Evolutionary conservation across 371 early-diverging fungal species (phyloP), one percentile per base, ranked within the genome.

Genomic region (Rhizopus microsporus): DNA sequence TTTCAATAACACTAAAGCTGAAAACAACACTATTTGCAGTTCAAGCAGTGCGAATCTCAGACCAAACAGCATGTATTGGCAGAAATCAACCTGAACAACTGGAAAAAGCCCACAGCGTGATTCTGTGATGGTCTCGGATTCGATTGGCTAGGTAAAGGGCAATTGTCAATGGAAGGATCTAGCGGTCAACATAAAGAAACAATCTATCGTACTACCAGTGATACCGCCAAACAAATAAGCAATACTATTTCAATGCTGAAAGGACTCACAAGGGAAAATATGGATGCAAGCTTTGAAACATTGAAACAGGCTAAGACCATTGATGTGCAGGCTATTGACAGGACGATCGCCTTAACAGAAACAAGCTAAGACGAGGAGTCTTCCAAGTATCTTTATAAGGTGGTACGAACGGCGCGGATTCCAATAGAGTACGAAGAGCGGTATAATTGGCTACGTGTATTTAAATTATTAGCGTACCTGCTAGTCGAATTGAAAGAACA

Each of bases 401-500:
- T 57, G 58, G 58, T 51, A 57, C 58, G 58, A 57, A 57, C 51
- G 34, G 58, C 51, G 45, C 58, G 51, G 44, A 51, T 57, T 57
- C 58, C 58, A 57, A 57, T 57, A 40, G 58, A 57, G 42, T 57
- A 57, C 44, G 51, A 57, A 57, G 58, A 57, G 57, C 57, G 49
- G 50, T 57, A 57, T 57, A 47, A 57, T 57, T 38, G 57, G 57
- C 50, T 49, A 40, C 39, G 57, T 40, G 57, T 57, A 49, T 57
- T 57, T 57, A 50, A 57, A 57, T 49, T 57, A 57, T 57, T 57
- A 57, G 57, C 57, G 42, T 57, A 57, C 50, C 57, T 57, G 57
- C 57, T 57, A 49, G 57, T 57, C 40, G 57, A 57, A 57, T 57
- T 57, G 57, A 57, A 57, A 49, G 57, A 57, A 57, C 57, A 57